Conservation (phyloP, 352 stramenopile species). For the Phytophthora quininea region DNA sequence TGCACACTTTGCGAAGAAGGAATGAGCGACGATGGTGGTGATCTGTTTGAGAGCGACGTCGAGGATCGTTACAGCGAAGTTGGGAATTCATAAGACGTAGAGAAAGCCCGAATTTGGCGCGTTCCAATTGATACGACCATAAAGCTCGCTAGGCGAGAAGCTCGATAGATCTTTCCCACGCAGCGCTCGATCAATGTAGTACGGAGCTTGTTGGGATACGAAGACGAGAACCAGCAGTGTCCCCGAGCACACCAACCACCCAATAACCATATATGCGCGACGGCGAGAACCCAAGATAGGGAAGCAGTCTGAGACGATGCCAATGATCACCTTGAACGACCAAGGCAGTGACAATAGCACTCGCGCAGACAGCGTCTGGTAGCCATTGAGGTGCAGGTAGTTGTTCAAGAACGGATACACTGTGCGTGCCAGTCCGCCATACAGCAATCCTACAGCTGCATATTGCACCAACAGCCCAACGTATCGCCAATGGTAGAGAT, state of each 20-base stretch:
- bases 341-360: constrained; percentile 64
- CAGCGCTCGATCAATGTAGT: constrained; percentile 55
- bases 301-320: constrained; percentile 67
- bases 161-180: constrained; percentile 52
- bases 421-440: constrained; percentile 57
- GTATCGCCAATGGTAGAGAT: constrained; percentile 58
- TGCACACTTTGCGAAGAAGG: no score
- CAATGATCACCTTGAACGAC: constrained; percentile 74
- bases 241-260: constrained; percentile 55
- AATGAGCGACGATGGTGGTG: no score
- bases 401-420: constrained; percentile 81
- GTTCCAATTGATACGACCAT: constrained; percentile 32
- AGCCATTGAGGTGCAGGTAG: constrained; percentile 74
- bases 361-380: constrained; percentile 64
- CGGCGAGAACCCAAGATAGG: constrained; percentile 66
- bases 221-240: constrained; percentile 62
- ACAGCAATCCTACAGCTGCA: constrained; percentile 64
- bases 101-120: constrained; percentile 33
- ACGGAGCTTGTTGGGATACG: constrained; percentile 48
- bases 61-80: no score
- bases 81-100: constrained; percentile 33
- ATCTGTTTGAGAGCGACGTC: no score
- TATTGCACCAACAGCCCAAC: constrained; percentile 77
- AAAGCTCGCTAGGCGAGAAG: constrained; percentile 34
- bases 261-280: constrained; percentile 75